Conservation (phyloP, 176 grass and related monocot species). For the Pontederia crassipes region DNA sequence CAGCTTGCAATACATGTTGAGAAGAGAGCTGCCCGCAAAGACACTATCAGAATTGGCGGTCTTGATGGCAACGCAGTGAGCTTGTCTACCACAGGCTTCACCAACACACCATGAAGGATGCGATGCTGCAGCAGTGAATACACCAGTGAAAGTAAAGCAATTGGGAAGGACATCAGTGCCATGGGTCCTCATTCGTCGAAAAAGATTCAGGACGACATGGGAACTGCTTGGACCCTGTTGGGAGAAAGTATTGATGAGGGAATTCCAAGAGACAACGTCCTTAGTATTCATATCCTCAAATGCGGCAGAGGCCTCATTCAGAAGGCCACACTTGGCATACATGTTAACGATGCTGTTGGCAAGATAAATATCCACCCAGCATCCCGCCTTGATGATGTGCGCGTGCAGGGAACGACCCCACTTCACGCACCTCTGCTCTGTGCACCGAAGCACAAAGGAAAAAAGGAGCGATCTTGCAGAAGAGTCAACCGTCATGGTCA, state of each 20-base stretch:
- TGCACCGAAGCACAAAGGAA: constrained; percentile 17
- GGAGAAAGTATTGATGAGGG: constrained; percentile 55
- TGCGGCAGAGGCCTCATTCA: constrained; percentile 22
- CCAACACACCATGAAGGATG: background rate
- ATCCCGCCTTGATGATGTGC: constrained; percentile 45
- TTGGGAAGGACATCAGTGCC: constrained; percentile 29
- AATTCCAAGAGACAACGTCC: constrained; percentile 61
- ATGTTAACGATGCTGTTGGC: constrained; percentile 58
- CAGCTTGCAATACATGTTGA: constrained; percentile 69
- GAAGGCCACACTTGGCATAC: constrained; percentile 37
- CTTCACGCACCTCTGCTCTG: constrained; percentile 12
- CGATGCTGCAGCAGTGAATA: constrained; percentile 40
- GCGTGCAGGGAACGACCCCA: constrained; percentile 42
- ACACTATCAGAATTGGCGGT: constrained; percentile 24
- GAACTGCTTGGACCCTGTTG: constrained; percentile 17
- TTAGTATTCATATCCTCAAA: constrained; percentile 23
- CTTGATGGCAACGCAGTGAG: constrained; percentile 39
- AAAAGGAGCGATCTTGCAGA: constrained; percentile 3
- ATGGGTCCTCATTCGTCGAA: constrained; percentile 38
- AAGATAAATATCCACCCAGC: constrained; percentile 33
- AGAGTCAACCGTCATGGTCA: no score
- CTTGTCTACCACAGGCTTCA: constrained; percentile 11
- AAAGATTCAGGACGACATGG: constrained; percentile 24
- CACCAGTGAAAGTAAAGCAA: constrained; percentile 40
- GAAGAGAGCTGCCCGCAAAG: constrained; percentile 36